Percentiles rank a stretch among this genome's conserved stretches.
phyloP scores from a whole-genome alignment of 805 yeast genomes.

The Candida fluviatilis region DNA sequence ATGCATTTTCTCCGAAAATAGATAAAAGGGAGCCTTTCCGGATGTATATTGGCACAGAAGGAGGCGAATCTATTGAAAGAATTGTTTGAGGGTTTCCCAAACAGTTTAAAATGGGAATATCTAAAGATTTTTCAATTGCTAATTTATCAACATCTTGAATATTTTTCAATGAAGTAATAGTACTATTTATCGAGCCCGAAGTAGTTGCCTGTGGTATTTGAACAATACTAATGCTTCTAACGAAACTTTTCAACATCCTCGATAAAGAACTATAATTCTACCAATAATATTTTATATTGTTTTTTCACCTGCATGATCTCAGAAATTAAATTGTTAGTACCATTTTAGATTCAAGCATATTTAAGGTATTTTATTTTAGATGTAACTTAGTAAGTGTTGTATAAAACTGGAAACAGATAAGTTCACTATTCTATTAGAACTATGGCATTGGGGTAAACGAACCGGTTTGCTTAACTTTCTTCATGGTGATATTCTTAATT shows the following conservation, averaged over 20 bases:
- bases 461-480: too few species aligned
- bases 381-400: too few species aligned
- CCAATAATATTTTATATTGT: neutral
- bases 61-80: constrained; percentile 48
- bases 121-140: constrained; percentile 14
- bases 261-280: too few species aligned
- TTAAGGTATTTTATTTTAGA: too few species aligned
- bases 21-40: constrained; percentile 48
- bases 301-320: neutral
- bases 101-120: constrained; percentile 21
- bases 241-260: constrained; percentile 1
- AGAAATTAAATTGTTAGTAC: too few species aligned
- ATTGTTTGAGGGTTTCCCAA: constrained; percentile 24
- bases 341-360: too few species aligned
- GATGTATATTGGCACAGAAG: constrained; percentile 53
- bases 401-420: too few species aligned
- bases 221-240: constrained; percentile 1
- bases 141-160: constrained; percentile 13
- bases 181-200: constrained; percentile 1
- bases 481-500: too few species aligned
- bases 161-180: constrained; percentile 8
- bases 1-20: constrained; percentile 30
- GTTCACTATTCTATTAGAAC: too few species aligned
- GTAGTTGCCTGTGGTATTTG: constrained; percentile 1
- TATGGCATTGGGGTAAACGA: too few species aligned